A percentile compares a stretch with the other conserved stretches of the same genome.
Evolutionary conservation across 768 basidiomycete species (phyloP).

Genomic region (Suillus placidus): DNA sequence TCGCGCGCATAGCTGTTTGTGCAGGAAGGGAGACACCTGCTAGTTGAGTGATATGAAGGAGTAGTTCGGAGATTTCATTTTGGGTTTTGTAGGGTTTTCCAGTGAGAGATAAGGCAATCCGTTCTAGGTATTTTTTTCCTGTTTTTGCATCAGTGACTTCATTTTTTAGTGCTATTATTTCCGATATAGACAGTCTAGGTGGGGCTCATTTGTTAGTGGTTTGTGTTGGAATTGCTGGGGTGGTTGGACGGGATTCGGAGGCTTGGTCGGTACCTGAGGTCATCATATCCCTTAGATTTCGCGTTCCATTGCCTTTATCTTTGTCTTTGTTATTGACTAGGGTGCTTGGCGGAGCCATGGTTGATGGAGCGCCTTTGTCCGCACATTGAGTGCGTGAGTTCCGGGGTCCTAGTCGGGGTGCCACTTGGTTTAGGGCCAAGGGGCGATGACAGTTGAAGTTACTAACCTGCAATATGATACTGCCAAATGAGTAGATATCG

Average conservation of each 20-base stretch:
- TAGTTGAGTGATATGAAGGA: not conserved
- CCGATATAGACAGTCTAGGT: not conserved
- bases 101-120: not conserved
- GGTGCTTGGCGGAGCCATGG: not conserved
- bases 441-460: no score
- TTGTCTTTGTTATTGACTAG: not conserved
- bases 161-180: not conserved
- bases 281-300: not conserved
- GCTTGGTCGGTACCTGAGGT: not conserved
- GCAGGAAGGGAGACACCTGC: not conserved
- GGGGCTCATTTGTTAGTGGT: not conserved
- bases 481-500: slow-evolving; percentile 48
- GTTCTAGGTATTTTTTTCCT: not conserved
- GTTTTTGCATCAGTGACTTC: not conserved
- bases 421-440: no score
- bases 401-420: not conserved
- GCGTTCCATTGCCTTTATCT: not conserved
- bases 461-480: slow-evolving; percentile 16
- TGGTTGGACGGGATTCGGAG: not conserved
- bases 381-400: not conserved
- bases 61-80: not conserved
- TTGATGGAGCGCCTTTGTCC: not conserved
- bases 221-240: not conserved
- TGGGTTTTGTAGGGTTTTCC: not conserved
- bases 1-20: not conserved